Evolutionary conservation across 208 protist species (phyloP).

Genomic region (Sergeia podlipaevii): DNA sequence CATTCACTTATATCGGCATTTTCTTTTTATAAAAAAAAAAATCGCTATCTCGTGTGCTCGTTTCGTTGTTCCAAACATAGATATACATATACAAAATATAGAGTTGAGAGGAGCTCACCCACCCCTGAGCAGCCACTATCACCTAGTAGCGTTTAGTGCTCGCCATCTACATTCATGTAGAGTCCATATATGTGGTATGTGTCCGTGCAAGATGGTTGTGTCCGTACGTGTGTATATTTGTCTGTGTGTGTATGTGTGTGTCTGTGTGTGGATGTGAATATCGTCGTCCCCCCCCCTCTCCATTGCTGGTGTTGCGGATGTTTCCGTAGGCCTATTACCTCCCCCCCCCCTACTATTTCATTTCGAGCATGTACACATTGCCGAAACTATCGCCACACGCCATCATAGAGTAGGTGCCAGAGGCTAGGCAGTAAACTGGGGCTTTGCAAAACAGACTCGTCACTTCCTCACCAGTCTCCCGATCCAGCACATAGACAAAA

Average conservation of each 20-base stretch:
- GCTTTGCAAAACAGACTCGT: conserved; percentile 73
- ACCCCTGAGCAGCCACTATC: background rate
- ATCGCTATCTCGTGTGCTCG: too few relatives aligned
- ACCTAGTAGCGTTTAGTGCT: too few relatives aligned
- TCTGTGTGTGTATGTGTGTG: background rate
- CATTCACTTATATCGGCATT: conserved; percentile 5
- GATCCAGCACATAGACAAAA: conserved; percentile 83
- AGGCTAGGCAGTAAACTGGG: conserved; percentile 81
- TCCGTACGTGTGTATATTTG: too few relatives aligned
- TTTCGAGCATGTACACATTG: conserved; percentile 72
- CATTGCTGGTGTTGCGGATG: conserved; percentile 4
- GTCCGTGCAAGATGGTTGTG: too few relatives aligned
- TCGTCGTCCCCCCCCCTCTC: background rate
- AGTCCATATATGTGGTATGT: too few relatives aligned
- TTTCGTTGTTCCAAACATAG: too few relatives aligned
- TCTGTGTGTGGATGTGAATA: background rate
- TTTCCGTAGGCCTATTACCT: background rate
- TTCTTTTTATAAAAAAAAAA: conserved; percentile 12
- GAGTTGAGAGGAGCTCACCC: too few relatives aligned
- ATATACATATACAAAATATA: too few relatives aligned
- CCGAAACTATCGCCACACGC: conserved; percentile 86
- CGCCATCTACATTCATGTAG: too few relatives aligned
- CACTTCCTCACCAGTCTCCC: conserved; percentile 63
- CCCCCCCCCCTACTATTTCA: conserved; percentile 7
- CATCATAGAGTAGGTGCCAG: conserved; percentile 39